A percentile compares a stretch with the other conserved stretches of the same genome.
Evolutionary conservation across 345 rosid species (phyloP).

Genomic region (Eucalyptus tenuipes): DNA sequence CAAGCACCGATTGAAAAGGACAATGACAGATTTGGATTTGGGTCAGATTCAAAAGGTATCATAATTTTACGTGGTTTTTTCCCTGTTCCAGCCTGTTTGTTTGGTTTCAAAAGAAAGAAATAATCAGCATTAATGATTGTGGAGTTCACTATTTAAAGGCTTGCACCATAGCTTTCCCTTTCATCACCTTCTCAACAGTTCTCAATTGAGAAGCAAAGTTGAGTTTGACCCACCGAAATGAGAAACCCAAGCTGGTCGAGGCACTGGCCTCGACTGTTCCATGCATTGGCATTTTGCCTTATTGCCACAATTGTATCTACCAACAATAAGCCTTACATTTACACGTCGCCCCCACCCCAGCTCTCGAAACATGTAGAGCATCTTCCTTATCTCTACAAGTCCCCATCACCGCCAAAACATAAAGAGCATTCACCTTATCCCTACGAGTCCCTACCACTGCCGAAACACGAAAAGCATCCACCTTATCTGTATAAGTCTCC

Average conservation of each 20-base stretch:
- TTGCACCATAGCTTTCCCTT: not conserved
- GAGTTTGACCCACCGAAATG: not conserved
- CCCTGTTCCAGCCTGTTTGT: not conserved
- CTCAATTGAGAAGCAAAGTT: not conserved
- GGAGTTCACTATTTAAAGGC: not conserved
- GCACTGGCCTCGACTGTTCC: constrained; percentile 8
- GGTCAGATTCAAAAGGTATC: not conserved
- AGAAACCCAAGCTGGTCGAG: constrained; percentile 1
- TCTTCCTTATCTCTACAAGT: not conserved
- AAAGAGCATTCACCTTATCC: not conserved
- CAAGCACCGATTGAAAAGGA: not conserved
- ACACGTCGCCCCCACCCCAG: not conserved
- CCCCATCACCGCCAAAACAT: not conserved
- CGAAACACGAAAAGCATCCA: not conserved
- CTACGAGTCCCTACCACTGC: not conserved
- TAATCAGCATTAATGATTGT: not conserved
- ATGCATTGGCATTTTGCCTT: constrained; percentile 12
- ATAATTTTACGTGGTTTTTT: not conserved
- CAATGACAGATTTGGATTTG: not conserved
- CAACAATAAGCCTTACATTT: constrained; percentile 4
- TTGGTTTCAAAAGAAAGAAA: not conserved
- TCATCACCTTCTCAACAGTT: not conserved
- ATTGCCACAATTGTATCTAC: constrained; percentile 1
- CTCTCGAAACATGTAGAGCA: not conserved
- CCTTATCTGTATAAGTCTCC: not conserved